phyloP scores from a whole-genome alignment of 495 filamentous ascomycete species.

The Bryoglossum gracile region DNA sequence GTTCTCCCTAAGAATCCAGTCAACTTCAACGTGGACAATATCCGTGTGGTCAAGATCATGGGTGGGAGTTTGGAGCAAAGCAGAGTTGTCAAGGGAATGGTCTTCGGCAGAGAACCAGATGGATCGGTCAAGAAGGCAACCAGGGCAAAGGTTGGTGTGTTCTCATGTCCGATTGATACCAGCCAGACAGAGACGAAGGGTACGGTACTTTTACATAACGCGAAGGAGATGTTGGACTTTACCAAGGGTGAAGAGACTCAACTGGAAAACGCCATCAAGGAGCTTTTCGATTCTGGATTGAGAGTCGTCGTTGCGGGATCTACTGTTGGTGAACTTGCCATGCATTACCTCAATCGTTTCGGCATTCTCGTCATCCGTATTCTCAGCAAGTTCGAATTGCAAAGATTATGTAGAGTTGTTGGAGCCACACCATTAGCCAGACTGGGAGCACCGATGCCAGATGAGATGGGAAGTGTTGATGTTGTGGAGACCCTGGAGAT shows the following conservation, averaged over 20 bases:
- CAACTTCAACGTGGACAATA: slow-evolving; percentile 99
- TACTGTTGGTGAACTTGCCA: slow-evolving; percentile 87
- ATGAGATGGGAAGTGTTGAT: slow-evolving; percentile 95
- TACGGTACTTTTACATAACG: slow-evolving; percentile 96
- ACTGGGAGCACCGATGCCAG: slow-evolving; percentile 96
- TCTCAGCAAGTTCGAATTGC: slow-evolving; percentile 95
- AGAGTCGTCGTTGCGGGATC: slow-evolving; percentile 87
- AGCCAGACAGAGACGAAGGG: slow-evolving; percentile 98
- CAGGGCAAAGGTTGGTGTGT: slow-evolving; percentile 94
- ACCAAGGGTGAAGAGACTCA: slow-evolving; percentile 94
- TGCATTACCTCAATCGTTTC: slow-evolving; percentile 97
- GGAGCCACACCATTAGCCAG: slow-evolving; percentile 92
- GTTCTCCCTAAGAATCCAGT: slow-evolving; percentile 95
- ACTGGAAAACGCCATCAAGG: slow-evolving; percentile 86
- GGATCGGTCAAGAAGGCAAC: slow-evolving; percentile 80
- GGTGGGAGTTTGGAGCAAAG: slow-evolving; percentile 90
- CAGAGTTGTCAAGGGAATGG: slow-evolving; percentile 95
- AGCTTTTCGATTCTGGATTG: slow-evolving; percentile 86
- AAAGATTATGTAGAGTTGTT: slow-evolving; percentile 89
- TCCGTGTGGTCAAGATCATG: slow-evolving; percentile 99
- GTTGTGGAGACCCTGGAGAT: slow-evolving; percentile 97
- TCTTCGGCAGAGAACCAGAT: slow-evolving; percentile 88
- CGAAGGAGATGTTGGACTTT: slow-evolving; percentile 97
- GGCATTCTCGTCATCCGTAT: slow-evolving; percentile 95
- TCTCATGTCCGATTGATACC: slow-evolving; percentile 92